phyloP scores from a whole-genome alignment of 768 basidiomycete species.

The Phylloporus sp. region DNA sequence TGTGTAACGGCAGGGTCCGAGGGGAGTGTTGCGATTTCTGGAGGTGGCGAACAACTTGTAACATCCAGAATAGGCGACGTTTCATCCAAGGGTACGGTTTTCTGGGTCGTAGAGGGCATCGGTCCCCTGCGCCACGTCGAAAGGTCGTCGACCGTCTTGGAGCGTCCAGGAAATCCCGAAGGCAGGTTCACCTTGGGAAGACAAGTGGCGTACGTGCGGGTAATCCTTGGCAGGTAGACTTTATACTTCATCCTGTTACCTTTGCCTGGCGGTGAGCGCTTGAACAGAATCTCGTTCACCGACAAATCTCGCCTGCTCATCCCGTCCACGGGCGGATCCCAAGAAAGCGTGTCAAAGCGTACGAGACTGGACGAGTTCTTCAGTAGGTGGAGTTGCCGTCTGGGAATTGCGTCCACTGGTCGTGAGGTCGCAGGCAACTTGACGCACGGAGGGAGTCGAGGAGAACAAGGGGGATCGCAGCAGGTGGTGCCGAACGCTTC shows the following conservation, averaged over 20 bases:
- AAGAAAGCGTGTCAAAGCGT: slow-evolving; percentile 64
- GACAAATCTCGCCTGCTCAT: slow-evolving; percentile 59
- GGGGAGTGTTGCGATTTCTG: slow-evolving; percentile 34
- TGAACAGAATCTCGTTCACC: slow-evolving; percentile 62
- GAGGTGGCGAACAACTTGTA: slow-evolving; percentile 64
- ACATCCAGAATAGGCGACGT: slow-evolving; percentile 39
- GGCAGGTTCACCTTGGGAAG: slow-evolving; percentile 40
- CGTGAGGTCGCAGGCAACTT: slow-evolving; percentile 44
- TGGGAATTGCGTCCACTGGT: slow-evolving; percentile 41
- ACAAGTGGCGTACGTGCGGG: slow-evolving; percentile 4
- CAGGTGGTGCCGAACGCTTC: slow-evolving; percentile 46
- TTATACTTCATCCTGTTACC: slow-evolving; percentile 31
- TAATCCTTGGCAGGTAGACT: slow-evolving; percentile 33
- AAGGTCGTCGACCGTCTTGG: slow-evolving; percentile 31
- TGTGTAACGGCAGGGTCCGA: slow-evolving; percentile 30
- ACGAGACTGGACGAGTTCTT: slow-evolving; percentile 34
- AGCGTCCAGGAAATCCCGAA: slow-evolving; percentile 24
- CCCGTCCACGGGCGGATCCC: slow-evolving; percentile 64
- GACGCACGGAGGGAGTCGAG: slow-evolving; percentile 39
- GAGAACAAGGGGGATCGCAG: slow-evolving; percentile 45
- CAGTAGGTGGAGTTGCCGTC: slow-evolving; percentile 44
- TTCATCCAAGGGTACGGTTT: slow-evolving; percentile 7
- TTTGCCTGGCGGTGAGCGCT: slow-evolving; percentile 32
- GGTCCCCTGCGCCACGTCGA: slow-evolving; percentile 38
- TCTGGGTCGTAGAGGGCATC: slow-evolving; percentile 12